Evolutionary conservation across 306 rosid species (phyloP).

Genomic region (Rubus parviflorus): DNA sequence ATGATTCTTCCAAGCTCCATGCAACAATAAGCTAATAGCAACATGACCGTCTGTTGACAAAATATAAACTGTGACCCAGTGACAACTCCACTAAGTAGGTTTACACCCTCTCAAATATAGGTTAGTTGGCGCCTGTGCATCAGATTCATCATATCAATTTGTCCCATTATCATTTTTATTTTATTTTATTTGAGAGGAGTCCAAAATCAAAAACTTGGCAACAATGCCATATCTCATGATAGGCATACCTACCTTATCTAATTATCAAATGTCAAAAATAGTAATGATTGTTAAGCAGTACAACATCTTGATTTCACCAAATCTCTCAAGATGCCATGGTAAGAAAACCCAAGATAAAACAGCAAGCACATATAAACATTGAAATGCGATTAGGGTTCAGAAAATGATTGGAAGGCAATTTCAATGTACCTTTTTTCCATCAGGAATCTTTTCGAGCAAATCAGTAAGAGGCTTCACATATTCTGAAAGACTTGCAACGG

Average conservation of each 20-base stretch:
- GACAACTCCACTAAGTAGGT: not conserved
- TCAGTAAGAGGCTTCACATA: conserved; percentile 87
- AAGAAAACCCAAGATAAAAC: not conserved
- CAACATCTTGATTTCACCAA: not conserved
- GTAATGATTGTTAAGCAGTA: not conserved
- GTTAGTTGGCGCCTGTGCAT: not conserved
- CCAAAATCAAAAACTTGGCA: not conserved
- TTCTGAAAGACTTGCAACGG: conserved; percentile 63
- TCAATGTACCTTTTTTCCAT: conserved; percentile 66
- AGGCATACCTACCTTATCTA: not conserved
- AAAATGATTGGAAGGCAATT: conserved; percentile 5
- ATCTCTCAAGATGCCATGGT: not conserved
- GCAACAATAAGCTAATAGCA: not conserved
- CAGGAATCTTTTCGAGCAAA: conserved; percentile 72
- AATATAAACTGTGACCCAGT: not conserved
- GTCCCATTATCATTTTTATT: not conserved
- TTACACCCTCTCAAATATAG: not conserved
- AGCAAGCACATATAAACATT: conserved; percentile 8
- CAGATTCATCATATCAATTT: not conserved
- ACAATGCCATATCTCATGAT: not conserved
- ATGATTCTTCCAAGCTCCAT: not conserved
- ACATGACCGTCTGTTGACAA: too few species aligned
- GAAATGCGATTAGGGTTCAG: not conserved
- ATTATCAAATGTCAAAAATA: not conserved
- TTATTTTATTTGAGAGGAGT: not conserved